Percentiles rank a stretch among this genome's conserved stretches.
Conservation (phyloP, 2,329 filamentous ascomycete genomes). For the Beauveria varroae region DNA sequence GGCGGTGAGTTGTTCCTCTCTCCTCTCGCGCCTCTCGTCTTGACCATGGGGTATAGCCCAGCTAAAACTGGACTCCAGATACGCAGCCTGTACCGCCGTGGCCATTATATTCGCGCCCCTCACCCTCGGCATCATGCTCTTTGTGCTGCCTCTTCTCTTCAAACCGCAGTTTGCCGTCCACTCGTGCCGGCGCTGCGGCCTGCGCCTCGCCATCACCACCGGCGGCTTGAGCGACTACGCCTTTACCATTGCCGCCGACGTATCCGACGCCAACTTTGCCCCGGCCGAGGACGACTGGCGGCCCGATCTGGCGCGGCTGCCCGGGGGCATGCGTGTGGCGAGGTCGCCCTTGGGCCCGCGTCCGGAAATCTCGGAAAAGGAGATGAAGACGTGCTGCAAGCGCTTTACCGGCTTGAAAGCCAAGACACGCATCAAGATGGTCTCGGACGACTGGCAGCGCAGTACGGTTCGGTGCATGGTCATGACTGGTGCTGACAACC, state of each 20-base stretch:
- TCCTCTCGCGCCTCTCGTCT: not conserved
- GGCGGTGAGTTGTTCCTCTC: constrained; percentile 1
- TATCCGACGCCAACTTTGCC: not conserved
- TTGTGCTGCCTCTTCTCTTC: constrained; percentile 4
- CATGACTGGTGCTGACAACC: not conserved
- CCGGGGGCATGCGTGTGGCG: constrained; percentile 10
- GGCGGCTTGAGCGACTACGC: constrained; percentile 8
- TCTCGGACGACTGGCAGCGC: not conserved
- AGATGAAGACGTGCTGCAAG: constrained; percentile 7
- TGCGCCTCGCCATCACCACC: constrained; percentile 12
- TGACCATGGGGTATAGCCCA: not conserved
- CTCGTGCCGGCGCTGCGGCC: constrained; percentile 13
- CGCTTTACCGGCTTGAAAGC: not conserved
- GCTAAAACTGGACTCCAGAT: not conserved
- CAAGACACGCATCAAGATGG: not conserved
- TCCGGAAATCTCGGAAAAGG: constrained; percentile 7
- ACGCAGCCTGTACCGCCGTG: constrained; percentile 10
- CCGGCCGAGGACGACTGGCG: constrained; percentile 12
- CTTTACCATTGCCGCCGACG: constrained; percentile 10
- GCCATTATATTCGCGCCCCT: constrained; percentile 12
- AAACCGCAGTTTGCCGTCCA: constrained; percentile 11
- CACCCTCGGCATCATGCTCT: constrained; percentile 10
- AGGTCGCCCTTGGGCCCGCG: constrained; percentile 9
- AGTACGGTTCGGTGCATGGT: constrained; percentile 7
- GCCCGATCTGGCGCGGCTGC: constrained; percentile 12